These are phyloP conservation scores for Candida ortonii DNA, from an alignment of 805 yeast genomes.

Conservation along the genomic window DNA sequence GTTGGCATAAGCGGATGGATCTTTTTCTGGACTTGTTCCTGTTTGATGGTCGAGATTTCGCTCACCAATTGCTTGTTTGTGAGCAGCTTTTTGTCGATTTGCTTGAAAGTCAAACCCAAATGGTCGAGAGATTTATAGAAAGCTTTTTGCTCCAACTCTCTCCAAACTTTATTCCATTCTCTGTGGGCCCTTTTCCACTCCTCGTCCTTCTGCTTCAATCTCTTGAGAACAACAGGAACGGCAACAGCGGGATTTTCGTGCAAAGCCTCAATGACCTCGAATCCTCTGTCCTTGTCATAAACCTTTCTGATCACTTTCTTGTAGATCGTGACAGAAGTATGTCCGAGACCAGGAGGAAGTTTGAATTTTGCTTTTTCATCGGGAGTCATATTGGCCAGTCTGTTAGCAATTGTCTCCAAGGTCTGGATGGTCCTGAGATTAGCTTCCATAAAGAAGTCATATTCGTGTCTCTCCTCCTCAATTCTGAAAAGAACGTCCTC, in stretches of 20 bases:
- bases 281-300: slow-evolving; percentile 92
- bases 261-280: slow-evolving; percentile 92
- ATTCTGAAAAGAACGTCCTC: slow-evolving; percentile 93
- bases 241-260: slow-evolving; percentile 95
- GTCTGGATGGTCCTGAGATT: slow-evolving; percentile 93
- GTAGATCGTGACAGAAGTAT: slow-evolving; percentile 85
- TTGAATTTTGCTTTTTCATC: slow-evolving; percentile 86
- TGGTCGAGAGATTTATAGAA: slow-evolving; percentile 93
- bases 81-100: slow-evolving; percentile 87
- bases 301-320: slow-evolving; percentile 90
- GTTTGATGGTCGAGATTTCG: slow-evolving; percentile 88
- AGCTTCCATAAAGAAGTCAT: slow-evolving; percentile 93
- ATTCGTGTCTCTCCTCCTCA: slow-evolving; percentile 97
- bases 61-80: slow-evolving; percentile 88
- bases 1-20: slow-evolving; percentile 82
- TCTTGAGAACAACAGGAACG: slow-evolving; percentile 85
- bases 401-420: slow-evolving; percentile 88
- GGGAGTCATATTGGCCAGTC: slow-evolving; percentile 87
- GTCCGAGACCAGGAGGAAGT: slow-evolving; percentile 91
- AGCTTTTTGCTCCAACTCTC: slow-evolving; percentile 95
- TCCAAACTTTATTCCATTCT: slow-evolving; percentile 99
- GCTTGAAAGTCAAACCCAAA: slow-evolving; percentile 92
- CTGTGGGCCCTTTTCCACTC: slow-evolving; percentile 98
- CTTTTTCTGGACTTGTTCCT: slow-evolving; percentile 85
- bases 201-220: slow-evolving; percentile 96